A percentile compares a stretch with the other conserved stretches of the same genome.
Conservation (phyloP, 768 basidiomycete species). For the Mycena latifolia region DNA sequence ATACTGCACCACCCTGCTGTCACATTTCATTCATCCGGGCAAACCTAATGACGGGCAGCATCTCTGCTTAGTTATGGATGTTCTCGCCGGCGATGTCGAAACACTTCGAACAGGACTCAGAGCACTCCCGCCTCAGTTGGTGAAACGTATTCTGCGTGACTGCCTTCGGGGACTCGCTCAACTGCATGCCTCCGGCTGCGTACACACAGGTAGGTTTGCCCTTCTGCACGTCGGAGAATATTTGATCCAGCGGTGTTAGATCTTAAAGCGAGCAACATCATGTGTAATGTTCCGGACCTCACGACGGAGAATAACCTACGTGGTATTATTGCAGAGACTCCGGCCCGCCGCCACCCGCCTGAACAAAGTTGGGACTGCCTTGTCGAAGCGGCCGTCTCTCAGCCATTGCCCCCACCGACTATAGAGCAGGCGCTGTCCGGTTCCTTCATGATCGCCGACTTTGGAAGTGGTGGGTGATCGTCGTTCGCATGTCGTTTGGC, state of each 20-base stretch:
- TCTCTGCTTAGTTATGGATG: slow-evolving; percentile 29
- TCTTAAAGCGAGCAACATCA: slow-evolving; percentile 33
- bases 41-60: slow-evolving; percentile 24
- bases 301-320: slow-evolving; percentile 9
- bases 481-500: background rate
- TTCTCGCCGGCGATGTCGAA: slow-evolving; percentile 29
- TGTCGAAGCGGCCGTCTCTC: slow-evolving; percentile 24
- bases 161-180: slow-evolving; percentile 32
- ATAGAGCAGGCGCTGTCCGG: slow-evolving; percentile 19
- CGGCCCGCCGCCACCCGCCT: slow-evolving; percentile 24
- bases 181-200: slow-evolving; percentile 19
- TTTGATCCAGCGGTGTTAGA: slow-evolving; percentile 7
- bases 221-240: background rate
- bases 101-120: slow-evolving; percentile 1
- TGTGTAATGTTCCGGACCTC: slow-evolving; percentile 12
- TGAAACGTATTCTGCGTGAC: slow-evolving; percentile 29
- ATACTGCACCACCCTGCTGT: slow-evolving; percentile 24
- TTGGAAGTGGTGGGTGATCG: slow-evolving; percentile 28
- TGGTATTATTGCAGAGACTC: slow-evolving; percentile 1
- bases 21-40: slow-evolving; percentile 24
- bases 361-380: slow-evolving; percentile 17
- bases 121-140: slow-evolving; percentile 21
- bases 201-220: slow-evolving; percentile 24
- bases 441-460: slow-evolving; percentile 16
- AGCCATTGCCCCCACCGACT: slow-evolving; percentile 27